Evolutionary conservation across 805 yeast genomes (phyloP), one percentile per base, ranked within the genome.

Genomic region (Jamesozyma spencerorum): DNA sequence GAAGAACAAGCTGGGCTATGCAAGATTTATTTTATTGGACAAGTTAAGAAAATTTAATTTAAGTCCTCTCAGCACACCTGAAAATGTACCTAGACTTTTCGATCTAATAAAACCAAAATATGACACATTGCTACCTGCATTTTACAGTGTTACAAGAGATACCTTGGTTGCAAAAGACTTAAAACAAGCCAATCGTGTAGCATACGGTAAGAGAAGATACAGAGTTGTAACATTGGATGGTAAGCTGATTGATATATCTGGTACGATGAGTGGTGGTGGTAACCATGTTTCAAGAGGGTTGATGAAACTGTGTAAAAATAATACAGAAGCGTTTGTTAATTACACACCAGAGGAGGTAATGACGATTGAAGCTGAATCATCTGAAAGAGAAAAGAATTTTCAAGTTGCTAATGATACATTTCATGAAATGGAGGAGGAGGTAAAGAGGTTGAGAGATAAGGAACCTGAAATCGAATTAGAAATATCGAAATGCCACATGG

Each of bases 211-310:
- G 14, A 77, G 69, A 49, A 69, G 97, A 51, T 84, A 76, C 71
- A 74, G 94, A 51, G 97, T 90, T 18, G 97, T 94, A 0, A 87
- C 97, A 0, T 59, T 87, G 7, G 94, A 85, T 58, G 99, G 99
- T 18, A 82, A 86, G 51, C 66, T 92, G 18, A 90, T 92, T 42
- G 97, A 88, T 53, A 77, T 81, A 13, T 83, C 95, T 2, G 99
- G 99, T 61, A 85, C 97, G 1, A 79, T 94, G 80, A 78, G 94
- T 36, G 99, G 99, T 52, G 99, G 99, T 63, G 98, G 97, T 39
- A 73, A 70, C 40, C 67, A 72, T 31, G 73, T 71, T 7, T 70
- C 74, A 14, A 72, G 72, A 38, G 98, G 97, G 5, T 80, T 82
- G 2, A 86, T 92, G 95, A 76, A 39, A 18, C 11, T 39, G 14